phyloP scores from a whole-genome alignment of 768 basidiomycete species.

The Xerocomellus amylosporus region DNA sequence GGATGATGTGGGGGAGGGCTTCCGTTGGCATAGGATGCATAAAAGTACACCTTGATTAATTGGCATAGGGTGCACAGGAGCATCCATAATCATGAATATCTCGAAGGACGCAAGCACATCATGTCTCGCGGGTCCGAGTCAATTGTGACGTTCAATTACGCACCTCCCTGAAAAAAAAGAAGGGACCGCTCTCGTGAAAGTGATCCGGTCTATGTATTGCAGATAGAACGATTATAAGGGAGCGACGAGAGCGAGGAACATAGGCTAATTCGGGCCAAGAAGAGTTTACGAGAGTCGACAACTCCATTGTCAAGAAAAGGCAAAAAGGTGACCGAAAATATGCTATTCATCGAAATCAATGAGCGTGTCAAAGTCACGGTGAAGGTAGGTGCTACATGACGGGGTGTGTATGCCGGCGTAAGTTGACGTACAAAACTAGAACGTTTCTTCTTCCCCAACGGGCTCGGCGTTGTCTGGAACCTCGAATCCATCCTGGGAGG shows the following conservation, averaged over 20 bases:
- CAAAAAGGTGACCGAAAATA: conserved; percentile 5
- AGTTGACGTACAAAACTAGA: conserved; percentile 37
- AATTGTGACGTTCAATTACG: too few species aligned
- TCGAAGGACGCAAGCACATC: too few species aligned
- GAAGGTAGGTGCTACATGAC: conserved; percentile 4
- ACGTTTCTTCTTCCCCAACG: conserved; percentile 81
- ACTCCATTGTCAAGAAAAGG: conserved; percentile 11
- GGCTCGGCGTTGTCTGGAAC: conserved; percentile 63
- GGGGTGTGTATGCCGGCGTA: conserved; percentile 8
- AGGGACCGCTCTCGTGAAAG: too few species aligned
- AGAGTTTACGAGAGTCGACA: background rate
- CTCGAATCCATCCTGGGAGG: conserved; percentile 83
- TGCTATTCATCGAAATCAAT: conserved; percentile 15
- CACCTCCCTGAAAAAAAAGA: too few species aligned
- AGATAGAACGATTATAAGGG: conserved; percentile 27
- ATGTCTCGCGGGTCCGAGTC: too few species aligned
- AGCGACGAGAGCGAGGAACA: conserved; percentile 16
- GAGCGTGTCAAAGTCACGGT: conserved; percentile 15
- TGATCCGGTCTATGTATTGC: conserved; percentile 21
- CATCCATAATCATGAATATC: too few species aligned
- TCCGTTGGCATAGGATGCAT: too few species aligned
- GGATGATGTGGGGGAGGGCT: background rate
- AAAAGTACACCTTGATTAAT: too few species aligned
- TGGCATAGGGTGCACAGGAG: too few species aligned
- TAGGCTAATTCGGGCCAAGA: conserved; percentile 20